Evolutionary conservation across 495 filamentous ascomycete species (phyloP), one percentile per base, ranked within the genome.

Genomic region (Neurospora sp.): DNA sequence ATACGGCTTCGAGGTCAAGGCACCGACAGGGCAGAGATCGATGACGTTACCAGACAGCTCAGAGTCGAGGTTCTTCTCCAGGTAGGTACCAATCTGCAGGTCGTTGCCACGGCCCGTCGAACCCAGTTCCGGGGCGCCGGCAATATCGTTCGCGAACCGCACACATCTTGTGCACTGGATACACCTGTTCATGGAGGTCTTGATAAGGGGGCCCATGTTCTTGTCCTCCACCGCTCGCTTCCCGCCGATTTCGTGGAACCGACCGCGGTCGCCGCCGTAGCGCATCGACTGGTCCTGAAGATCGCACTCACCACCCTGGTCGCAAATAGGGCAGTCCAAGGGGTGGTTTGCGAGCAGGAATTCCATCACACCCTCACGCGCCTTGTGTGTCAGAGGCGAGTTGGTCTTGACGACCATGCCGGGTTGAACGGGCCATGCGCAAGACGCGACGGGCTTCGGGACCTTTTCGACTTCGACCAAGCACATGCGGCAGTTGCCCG

Each of bases 161-260:
- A 99, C 89, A 83, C 96, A 99, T 79, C 96, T 90, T 76, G 96
- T 98, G 85, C 96, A 99, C 84, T 99, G 96, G 80, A 99, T 99
- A 85, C 96, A 99, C 79, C 96, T 87, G 85, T 98, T 99, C 96
- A 99, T 99, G n/a, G 96, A 98, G 18, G 96, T 99, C 87, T 99
- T 99, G 81, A 99, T 91, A 73, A 99, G 82, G n/a, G 96, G 96
- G 8, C 96, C 96, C 76, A 99, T 97, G 80, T 98, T 98, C 88
- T 99, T 99, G 82, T 99, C 96, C 85, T 99, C 96, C 39, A 97
- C 94, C 6, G 93, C 96, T 82, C 96, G 92, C 88, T 99, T 99
- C 77, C 96, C 96, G 59, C 88, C 89, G 75, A 93, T 84, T 84
- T 99, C 96, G 82, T 99, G 96, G 84, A 99, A 99, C 76, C 96